phyloP scores from a whole-genome alignment of 2,329 filamentous ascomycete species.

The Ceratocystis harringtonii region DNA sequence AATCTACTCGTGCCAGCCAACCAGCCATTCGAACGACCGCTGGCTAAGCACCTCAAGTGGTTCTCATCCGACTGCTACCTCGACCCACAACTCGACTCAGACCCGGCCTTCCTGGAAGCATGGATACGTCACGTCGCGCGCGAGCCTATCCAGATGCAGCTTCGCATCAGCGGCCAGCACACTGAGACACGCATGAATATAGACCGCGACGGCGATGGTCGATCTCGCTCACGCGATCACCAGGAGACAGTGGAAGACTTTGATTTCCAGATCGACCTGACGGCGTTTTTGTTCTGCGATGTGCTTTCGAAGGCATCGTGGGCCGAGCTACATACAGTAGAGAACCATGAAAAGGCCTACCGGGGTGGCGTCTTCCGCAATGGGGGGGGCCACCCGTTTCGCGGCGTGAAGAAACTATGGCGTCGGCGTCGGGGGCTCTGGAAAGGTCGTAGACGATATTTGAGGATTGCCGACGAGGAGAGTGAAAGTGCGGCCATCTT shows the following conservation, averaged over 20 bases:
- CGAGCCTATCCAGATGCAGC: conserved; percentile 37
- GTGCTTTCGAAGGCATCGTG: conserved; percentile 28
- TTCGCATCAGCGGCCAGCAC: conserved; percentile 41
- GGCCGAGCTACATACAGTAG: conserved; percentile 35
- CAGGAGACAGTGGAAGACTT: conserved; percentile 40
- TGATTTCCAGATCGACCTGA: conserved; percentile 43
- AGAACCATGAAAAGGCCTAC: conserved; percentile 44
- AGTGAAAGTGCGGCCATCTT: not conserved
- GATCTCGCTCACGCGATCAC: conserved; percentile 30
- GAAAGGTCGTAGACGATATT: conserved; percentile 18
- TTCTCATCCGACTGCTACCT: conserved; percentile 27
- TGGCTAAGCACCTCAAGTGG: conserved; percentile 19
- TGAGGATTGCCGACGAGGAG: conserved; percentile 24
- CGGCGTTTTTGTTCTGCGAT: conserved; percentile 39
- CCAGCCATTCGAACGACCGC: conserved; percentile 18
- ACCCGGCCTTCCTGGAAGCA: conserved; percentile 30
- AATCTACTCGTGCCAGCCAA: conserved; percentile 20
- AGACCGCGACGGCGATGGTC: not conserved
- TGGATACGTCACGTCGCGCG: conserved; percentile 32
- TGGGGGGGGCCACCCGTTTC: conserved; percentile 35
- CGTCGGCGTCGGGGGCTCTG: conserved; percentile 10
- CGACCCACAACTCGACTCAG: conserved; percentile 31
- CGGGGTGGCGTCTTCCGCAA: conserved; percentile 48
- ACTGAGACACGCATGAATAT: conserved; percentile 24
- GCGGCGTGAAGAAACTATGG: conserved; percentile 18